Conservation (phyloP, 2,329 filamentous ascomycete genomes). For the Cytospora schulzeri region DNA sequence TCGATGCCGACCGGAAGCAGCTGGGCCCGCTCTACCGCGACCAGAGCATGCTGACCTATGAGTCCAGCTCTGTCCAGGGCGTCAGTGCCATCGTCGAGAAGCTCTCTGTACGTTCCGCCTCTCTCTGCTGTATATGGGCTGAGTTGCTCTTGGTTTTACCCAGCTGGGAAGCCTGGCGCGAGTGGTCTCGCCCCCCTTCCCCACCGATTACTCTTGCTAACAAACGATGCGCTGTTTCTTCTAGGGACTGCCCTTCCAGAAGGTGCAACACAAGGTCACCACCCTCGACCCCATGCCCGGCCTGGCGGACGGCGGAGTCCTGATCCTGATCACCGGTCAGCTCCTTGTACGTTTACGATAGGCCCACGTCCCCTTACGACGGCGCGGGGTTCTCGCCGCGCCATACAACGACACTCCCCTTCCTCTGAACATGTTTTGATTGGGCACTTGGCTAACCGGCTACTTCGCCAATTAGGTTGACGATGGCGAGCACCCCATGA, state of each 20-base stretch:
- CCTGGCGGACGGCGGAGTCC: constrained; percentile 55
- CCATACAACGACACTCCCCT: neutral
- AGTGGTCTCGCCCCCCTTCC: neutral
- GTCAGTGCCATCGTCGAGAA: constrained; percentile 64
- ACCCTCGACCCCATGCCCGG: constrained; percentile 73
- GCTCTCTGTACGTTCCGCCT: constrained; percentile 56
- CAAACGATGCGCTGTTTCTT: neutral
- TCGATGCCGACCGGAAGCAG: constrained; percentile 60
- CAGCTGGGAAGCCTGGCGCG: neutral
- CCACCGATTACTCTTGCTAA: constrained; percentile 6
- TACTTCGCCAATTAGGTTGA: constrained; percentile 61
- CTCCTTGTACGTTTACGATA: constrained; percentile 23
- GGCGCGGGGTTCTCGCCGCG: neutral
- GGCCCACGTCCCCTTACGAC: neutral
- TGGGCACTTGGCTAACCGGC: constrained; percentile 7
- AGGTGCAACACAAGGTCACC: constrained; percentile 65
- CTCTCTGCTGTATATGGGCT: neutral
- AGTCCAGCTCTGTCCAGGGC: constrained; percentile 59
- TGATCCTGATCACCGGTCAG: constrained; percentile 68
- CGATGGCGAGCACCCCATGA: constrained; percentile 69
- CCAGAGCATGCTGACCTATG: constrained; percentile 75
- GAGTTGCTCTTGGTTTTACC: neutral
- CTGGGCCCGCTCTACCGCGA: constrained; percentile 67
- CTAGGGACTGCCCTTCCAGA: constrained; percentile 66
- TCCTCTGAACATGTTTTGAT: neutral